Percentiles rank a stretch among this genome's conserved stretches.
Evolutionary conservation across 345 rosid genomes (phyloP).

Genomic region (Citrus maxima): DNA sequence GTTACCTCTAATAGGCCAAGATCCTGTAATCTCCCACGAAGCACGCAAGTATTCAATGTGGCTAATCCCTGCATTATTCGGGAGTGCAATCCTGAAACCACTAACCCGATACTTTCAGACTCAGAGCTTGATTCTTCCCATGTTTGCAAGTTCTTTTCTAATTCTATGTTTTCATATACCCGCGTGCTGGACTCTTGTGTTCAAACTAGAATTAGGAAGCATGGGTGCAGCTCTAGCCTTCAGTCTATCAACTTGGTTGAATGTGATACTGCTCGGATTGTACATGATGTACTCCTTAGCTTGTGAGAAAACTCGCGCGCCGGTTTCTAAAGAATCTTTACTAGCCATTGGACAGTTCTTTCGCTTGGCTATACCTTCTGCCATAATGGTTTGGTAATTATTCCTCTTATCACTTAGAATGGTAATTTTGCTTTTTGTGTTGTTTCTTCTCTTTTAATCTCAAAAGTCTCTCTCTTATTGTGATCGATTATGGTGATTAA

Average conservation of each 20-base stretch:
- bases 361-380: constrained; percentile 42
- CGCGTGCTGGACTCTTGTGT: constrained; percentile 39
- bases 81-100: constrained; percentile 23
- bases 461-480: not conserved
- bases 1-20: constrained; percentile 32
- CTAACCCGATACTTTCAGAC: constrained; percentile 27
- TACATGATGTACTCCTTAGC: constrained; percentile 32
- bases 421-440: not conserved
- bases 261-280: constrained; percentile 27
- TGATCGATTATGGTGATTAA: constrained; percentile 4
- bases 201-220: constrained; percentile 24
- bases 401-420: not conserved
- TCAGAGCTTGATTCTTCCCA: constrained; percentile 34
- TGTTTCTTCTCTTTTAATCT: not conserved
- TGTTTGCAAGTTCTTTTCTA: constrained; percentile 24
- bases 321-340: constrained; percentile 22
- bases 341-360: constrained; percentile 28
- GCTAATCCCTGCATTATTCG: constrained; percentile 36
- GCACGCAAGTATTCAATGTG: constrained; percentile 28
- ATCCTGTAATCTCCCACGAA: constrained; percentile 19
- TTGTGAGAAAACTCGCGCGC: constrained; percentile 33
- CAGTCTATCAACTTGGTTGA: constrained; percentile 43
- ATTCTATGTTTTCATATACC: constrained; percentile 28
- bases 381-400: constrained; percentile 46
- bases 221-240: constrained; percentile 42